Percentiles rank a stretch among this genome's conserved stretches.
These are phyloP conservation scores for Neonectria magnoliae DNA, from an alignment of 2,329 filamentous ascomycete genomes.

Conservation along the genomic window DNA sequence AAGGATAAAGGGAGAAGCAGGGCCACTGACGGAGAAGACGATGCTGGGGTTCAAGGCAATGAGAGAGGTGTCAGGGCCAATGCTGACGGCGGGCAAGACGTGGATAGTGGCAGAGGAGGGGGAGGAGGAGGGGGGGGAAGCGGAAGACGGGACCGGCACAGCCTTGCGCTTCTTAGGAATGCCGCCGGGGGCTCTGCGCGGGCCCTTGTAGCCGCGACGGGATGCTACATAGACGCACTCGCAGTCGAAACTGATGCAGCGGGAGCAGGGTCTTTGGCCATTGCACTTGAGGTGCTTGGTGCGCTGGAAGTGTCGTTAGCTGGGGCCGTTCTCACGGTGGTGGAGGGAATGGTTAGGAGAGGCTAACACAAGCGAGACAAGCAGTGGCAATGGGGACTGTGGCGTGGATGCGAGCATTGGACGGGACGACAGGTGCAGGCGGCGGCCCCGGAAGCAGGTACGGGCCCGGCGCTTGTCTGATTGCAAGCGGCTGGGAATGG, in stretches of 20 bases:
- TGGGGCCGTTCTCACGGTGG: not conserved
- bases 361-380: conserved; percentile 1
- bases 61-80: not conserved
- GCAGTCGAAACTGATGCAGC: conserved; percentile 66
- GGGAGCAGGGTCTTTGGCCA: conserved; percentile 73
- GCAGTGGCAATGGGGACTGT: not conserved
- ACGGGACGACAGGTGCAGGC: not conserved
- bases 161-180: conserved; percentile 57
- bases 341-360: too few species aligned
- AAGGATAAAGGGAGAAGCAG: conserved; percentile 31
- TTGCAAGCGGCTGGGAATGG: not conserved
- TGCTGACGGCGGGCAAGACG: not conserved
- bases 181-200: conserved; percentile 48
- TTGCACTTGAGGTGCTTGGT: conserved; percentile 80
- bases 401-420: not conserved
- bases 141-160: conserved; percentile 46
- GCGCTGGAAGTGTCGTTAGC: conserved; percentile 51
- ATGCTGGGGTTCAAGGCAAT: not conserved
- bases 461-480: not conserved
- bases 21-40: conserved; percentile 4
- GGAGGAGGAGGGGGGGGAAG: not conserved
- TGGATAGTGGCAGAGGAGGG: not conserved
- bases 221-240: conserved; percentile 78
- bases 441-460: not conserved
- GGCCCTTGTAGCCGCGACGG: conserved; percentile 76